phyloP scores from a whole-genome alignment of 345 rosid species.

The Trapa incisa region DNA sequence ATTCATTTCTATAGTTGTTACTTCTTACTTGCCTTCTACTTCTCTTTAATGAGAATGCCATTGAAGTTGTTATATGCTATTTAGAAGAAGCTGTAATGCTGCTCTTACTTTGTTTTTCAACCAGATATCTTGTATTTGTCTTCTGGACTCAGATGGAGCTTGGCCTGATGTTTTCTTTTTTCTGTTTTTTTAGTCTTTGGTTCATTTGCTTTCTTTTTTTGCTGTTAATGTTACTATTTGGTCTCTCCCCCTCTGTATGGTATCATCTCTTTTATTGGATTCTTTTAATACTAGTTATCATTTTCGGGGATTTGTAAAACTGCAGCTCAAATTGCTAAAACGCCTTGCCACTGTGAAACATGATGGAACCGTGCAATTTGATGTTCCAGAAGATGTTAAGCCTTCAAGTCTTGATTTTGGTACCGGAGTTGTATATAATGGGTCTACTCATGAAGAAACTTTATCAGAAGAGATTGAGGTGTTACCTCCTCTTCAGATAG shows the following conservation, averaged over 20 bases:
- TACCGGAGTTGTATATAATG: slow-evolving; percentile 17
- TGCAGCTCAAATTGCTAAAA: slow-evolving; percentile 41
- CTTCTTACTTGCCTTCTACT: neutral
- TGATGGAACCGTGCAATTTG: slow-evolving; percentile 43
- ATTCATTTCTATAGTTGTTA: neutral
- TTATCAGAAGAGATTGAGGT: slow-evolving; percentile 8
- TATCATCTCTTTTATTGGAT: neutral
- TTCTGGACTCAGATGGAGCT: too few relatives aligned
- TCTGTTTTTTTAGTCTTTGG: neutral
- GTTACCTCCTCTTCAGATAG: slow-evolving; percentile 41
- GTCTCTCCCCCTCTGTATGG: neutral
- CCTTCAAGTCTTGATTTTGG: slow-evolving; percentile 20
- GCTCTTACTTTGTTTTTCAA: too few relatives aligned
- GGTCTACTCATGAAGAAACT: slow-evolving; percentile 19
- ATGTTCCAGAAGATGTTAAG: slow-evolving; percentile 30
- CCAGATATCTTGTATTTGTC: too few relatives aligned
- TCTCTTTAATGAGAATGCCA: too few relatives aligned
- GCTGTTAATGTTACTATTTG: neutral
- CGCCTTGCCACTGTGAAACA: slow-evolving; percentile 27
- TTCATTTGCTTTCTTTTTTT: neutral
- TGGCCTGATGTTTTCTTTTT: too few relatives aligned
- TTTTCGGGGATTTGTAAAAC: neutral
- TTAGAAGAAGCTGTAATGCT: too few relatives aligned
- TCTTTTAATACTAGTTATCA: neutral
- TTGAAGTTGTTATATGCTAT: too few relatives aligned